Evolutionary conservation across 345 rosid species (phyloP), one percentile per base, ranked within the genome.

Genomic region (Lumnitzera racemosa): DNA sequence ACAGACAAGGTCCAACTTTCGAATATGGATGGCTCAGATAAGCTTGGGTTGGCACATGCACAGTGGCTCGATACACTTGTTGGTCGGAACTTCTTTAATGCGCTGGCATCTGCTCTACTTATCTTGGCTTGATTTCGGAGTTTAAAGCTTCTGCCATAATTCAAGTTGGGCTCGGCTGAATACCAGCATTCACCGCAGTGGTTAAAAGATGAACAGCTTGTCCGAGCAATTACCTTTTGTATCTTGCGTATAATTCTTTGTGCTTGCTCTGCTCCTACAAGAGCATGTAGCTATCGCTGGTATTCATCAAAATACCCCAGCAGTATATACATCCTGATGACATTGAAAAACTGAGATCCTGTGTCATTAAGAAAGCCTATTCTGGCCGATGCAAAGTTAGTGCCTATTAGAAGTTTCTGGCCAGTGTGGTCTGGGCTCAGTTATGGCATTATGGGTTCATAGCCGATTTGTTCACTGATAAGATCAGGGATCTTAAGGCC

Each of bases 331-430:
- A 90, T 85, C 61, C 86, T 73, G 14, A 90, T 77, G 51, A 90
- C 69, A 74, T 82, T 88, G 47, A 84, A 59, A 63, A 85, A 85
- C 52, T 85, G 90, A 60, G 64, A 13, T 13, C 87, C 90, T 14
- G 90, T 85, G 73, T 85, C 87, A 61, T 85, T 82, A 15, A 85
- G 83, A 64, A 85, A 69, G 27, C 94, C 96, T 10, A 88, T 80
- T 10, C 98, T 90, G 9, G 96, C 98, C 13, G 98, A 88, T 14
- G 98, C 98, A 57, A 88, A 91, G 71, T 88, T 91, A 46, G 98
- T 91, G 25, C 98, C 98, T 14, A 74, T 25, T 5, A 88, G 77
- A 43, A 88, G 78, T 66, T 58, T 84, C 47, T 59, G 71, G 10
- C 87, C 84, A 0, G 68, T 78, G 31, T 88, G 78, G 23, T 72